A percentile compares a stretch with the other conserved stretches of the same genome.
Evolutionary conservation across 1,284 basidiomycete species (phyloP).

Genomic region (Cryptococcus amylolentus): DNA sequence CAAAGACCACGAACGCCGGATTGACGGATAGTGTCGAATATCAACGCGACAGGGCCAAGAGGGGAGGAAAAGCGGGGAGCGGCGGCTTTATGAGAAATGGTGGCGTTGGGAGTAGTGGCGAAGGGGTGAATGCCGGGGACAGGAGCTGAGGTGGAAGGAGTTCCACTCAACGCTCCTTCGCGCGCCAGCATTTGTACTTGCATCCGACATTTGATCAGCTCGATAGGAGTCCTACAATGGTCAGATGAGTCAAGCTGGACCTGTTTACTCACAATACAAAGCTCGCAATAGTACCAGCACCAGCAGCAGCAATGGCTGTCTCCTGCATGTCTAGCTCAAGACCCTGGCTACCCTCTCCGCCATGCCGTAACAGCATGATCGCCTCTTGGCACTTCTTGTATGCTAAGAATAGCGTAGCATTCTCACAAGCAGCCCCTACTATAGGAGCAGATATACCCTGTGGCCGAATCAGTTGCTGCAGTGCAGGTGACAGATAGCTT

Average conservation of each 20-base stretch:
- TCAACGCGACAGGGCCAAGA: constrained; percentile 67
- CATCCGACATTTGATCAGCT: constrained; percentile 92
- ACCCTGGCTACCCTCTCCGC: constrained; percentile 26
- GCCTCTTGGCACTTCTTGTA: constrained; percentile 77
- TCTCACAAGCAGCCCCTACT: constrained; percentile 85
- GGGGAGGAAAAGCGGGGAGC: constrained; percentile 12
- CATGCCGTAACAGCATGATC: constrained; percentile 49
- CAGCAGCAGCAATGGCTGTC: constrained; percentile 70
- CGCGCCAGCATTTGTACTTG: constrained; percentile 80
- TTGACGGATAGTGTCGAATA: constrained; percentile 61
- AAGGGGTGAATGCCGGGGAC: constrained; percentile 14
- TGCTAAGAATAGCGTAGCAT: constrained; percentile 79
- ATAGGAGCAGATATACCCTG: constrained; percentile 86
- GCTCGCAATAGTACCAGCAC: constrained; percentile 75
- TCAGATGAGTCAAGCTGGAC: neutral
- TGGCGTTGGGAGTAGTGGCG: constrained; percentile 17
- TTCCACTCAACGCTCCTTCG: constrained; percentile 41
- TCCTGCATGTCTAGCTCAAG: constrained; percentile 59
- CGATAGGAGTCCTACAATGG: constrained; percentile 69
- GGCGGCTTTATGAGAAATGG: constrained; percentile 32
- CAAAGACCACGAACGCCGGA: constrained; percentile 75
- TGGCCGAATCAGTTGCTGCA: neutral
- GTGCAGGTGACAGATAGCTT: constrained; percentile 39
- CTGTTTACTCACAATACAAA: constrained; percentile 65
- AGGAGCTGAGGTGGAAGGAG: constrained; percentile 23